Percentiles rank a stretch among this genome's conserved stretches.
Conservation (phyloP, 805 yeast species). For the Candida andamanensis region DNA sequence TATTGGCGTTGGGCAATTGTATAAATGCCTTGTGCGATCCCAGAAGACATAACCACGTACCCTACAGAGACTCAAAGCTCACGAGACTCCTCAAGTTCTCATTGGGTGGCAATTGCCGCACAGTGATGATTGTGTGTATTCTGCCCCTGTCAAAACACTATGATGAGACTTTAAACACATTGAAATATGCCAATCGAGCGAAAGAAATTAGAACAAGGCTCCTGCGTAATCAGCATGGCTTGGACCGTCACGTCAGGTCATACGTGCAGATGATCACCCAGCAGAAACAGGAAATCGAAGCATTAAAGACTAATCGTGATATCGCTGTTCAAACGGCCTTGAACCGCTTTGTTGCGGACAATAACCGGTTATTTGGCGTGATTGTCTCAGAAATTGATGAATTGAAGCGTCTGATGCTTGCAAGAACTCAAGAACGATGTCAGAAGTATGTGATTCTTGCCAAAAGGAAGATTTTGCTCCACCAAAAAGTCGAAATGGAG, state of each 20-base stretch:
- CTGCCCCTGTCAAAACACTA: slow-evolving; percentile 84
- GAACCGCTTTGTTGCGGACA: slow-evolving; percentile 30
- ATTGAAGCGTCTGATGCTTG: slow-evolving; percentile 35
- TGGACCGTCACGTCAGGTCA: slow-evolving; percentile 80
- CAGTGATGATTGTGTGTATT: slow-evolving; percentile 93
- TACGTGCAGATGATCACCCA: slow-evolving; percentile 80
- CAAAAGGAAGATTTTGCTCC: slow-evolving; percentile 41
- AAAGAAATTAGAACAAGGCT: slow-evolving; percentile 84
- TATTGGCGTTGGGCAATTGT: slow-evolving; percentile 88
- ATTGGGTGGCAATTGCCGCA: slow-evolving; percentile 89
- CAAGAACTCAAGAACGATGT: slow-evolving; percentile 41
- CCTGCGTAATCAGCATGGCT: slow-evolving; percentile 64
- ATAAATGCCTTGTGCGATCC: slow-evolving; percentile 85
- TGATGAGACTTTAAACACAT: slow-evolving; percentile 88
- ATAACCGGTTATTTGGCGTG: slow-evolving; percentile 27
- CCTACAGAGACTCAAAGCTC: slow-evolving; percentile 85
- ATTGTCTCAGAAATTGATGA: slow-evolving; percentile 37
- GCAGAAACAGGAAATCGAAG: slow-evolving; percentile 70
- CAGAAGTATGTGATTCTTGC: slow-evolving; percentile 40
- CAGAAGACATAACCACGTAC: slow-evolving; percentile 65
- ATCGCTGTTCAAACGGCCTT: slow-evolving; percentile 36
- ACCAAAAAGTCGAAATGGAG: slow-evolving; percentile 38
- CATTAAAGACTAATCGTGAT: slow-evolving; percentile 52
- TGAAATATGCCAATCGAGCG: slow-evolving; percentile 88
- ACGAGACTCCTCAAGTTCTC: slow-evolving; percentile 85